These are phyloP conservation scores for Stagonosporopsis chrysanthemi DNA, from an alignment of 2,329 filamentous ascomycete species.

Conservation along the genomic window DNA sequence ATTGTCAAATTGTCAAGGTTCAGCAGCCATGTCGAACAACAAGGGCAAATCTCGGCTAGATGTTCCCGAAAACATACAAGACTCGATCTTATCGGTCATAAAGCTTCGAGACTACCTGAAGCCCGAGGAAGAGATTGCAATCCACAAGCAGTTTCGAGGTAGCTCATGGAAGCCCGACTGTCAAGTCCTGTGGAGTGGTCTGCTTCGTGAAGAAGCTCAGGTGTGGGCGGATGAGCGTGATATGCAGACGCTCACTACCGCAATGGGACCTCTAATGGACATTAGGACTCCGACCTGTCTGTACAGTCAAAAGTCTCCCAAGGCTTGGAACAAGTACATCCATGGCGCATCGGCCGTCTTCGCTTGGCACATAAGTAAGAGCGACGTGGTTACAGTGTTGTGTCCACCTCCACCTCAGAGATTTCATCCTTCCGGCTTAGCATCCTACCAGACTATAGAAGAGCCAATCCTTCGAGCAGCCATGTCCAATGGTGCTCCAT, in stretches of 20 bases:
- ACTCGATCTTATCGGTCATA: not conserved
- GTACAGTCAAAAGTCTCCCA: slow-evolving; percentile 4
- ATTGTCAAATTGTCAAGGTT: not conserved
- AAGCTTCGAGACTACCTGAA: slow-evolving; percentile 20
- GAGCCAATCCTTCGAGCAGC: slow-evolving; percentile 30
- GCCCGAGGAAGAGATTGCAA: slow-evolving; percentile 25
- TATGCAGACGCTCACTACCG: slow-evolving; percentile 37
- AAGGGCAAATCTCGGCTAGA: not conserved
- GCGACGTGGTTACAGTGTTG: slow-evolving; percentile 31
- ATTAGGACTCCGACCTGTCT: slow-evolving; percentile 22
- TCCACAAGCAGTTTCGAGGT: slow-evolving; percentile 20
- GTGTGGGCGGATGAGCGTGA: slow-evolving; percentile 34
- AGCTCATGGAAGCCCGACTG: slow-evolving; percentile 19
- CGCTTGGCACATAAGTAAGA: slow-evolving; percentile 32
- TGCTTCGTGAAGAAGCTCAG: slow-evolving; percentile 28
- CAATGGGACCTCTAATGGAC: slow-evolving; percentile 35
- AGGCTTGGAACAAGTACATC: slow-evolving; percentile 28
- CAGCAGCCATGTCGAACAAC: not conserved
- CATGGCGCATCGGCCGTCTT: slow-evolving; percentile 36
- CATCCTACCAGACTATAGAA: slow-evolving; percentile 38
- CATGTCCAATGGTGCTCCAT: slow-evolving; percentile 15
- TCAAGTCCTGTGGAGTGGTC: slow-evolving; percentile 41
- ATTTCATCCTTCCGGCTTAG: slow-evolving; percentile 32
- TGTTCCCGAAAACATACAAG: not conserved
- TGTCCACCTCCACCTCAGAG: slow-evolving; percentile 36